Base-by-base conservation (phyloP, 2,329 filamentous ascomycete genomes). In the Trichoderma endophyticum region DNA sequence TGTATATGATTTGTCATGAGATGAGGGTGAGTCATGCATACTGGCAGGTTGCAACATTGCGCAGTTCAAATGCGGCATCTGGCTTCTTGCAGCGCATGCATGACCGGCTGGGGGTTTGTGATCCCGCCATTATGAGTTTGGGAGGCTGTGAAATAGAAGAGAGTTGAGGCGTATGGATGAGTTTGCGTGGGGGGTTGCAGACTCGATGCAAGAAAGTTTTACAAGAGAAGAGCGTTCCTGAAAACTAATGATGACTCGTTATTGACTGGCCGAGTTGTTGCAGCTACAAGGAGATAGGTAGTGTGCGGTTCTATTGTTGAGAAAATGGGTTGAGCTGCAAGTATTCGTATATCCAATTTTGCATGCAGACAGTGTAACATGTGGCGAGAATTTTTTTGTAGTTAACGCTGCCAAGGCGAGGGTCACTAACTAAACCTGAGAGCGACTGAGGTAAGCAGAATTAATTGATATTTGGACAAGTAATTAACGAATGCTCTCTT, bases 81-180 rank as follows among this genome's bases (percentile, higher is more conserved):
- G 77, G 73, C 4, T 70, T 74, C 70, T 81, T 80, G 74, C 81
- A 82, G 48, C 79, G 76, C 71, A 77, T 78, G 75, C 81, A 82
- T 54, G 71, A 74, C 32, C 56, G 30, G 34, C 32, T 39, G 30
- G 64, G 28, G 21, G 28, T 14, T 63, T 68, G 64, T 12, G 70
- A 24, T 28, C 36, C 67, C 24, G 73, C 62, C 75, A 75, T 75
- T 11, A 15, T 21, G 26, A 2, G 21, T 15, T 34, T 15, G 7
- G 9, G n/a, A n/a, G 18, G 28, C 8, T 18, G n/a, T 32, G 18
- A 21, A n/a, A 1, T 21, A n/a, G 57, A 61, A 0, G 9, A 60
- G 18, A n/a, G 9, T n/a, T n/a, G 18, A 21, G 3, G 15, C 0
- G 36, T 39, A 8, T 4, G n/a, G 11, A 21, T 1, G n/a, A 21